Percentiles rank a stretch among this genome's conserved stretches.
Evolutionary conservation across 202 grass and related monocot species (phyloP).

Genomic region (Thinopyrum obtusiflorum): DNA sequence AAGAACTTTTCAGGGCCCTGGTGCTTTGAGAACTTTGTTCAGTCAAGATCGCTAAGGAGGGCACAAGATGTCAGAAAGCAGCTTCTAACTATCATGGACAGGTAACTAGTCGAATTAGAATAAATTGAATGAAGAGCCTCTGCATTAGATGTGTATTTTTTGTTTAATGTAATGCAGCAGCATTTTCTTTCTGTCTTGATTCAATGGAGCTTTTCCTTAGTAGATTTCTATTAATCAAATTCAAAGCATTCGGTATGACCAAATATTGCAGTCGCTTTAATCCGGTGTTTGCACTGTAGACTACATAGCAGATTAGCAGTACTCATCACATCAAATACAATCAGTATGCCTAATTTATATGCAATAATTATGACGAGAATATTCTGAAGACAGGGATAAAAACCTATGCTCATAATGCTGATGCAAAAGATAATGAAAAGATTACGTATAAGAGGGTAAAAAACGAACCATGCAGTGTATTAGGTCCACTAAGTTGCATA

Average conservation of each 20-base stretch:
- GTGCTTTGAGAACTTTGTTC: constrained; percentile 82
- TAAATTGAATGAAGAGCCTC: not conserved
- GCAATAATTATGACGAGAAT: not conserved
- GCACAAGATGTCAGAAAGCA: constrained; percentile 74
- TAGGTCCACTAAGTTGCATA: not conserved
- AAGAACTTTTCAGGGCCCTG: constrained; percentile 74
- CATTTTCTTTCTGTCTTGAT: constrained; percentile 3
- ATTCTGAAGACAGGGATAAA: not conserved
- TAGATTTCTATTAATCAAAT: not conserved
- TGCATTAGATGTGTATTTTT: not conserved
- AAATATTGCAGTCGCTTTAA: not conserved
- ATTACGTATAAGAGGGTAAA: not conserved
- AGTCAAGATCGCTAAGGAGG: constrained; percentile 58
- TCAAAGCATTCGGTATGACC: not conserved
- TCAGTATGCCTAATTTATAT: not conserved
- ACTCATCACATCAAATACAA: constrained; percentile 7
- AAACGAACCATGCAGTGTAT: not conserved
- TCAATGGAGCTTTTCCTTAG: constrained; percentile 7
- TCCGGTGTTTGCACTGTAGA: not conserved
- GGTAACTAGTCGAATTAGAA: constrained; percentile 26
- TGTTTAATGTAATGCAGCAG: not conserved
- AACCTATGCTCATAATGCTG: not conserved
- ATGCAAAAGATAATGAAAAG: not conserved
- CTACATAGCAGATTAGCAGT: not conserved
- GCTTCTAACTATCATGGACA: constrained; percentile 49